Conservation (phyloP, 2,329 filamentous ascomycete species). For the Fusarium sp. region DNA sequence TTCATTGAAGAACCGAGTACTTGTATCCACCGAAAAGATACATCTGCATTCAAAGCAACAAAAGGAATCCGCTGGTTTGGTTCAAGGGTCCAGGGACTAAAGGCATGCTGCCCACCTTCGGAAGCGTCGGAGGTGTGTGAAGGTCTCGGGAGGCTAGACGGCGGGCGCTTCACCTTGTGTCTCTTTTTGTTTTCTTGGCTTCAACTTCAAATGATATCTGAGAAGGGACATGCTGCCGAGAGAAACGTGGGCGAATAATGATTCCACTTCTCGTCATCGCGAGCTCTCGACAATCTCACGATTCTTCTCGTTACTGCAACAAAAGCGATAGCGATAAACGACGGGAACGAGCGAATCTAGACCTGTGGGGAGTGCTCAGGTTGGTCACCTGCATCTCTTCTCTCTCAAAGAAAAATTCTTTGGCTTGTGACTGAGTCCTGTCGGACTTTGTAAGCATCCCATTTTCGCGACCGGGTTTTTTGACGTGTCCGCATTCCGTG, state of each 20-base stretch:
- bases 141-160: slow-evolving; percentile 15
- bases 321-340: neutral
- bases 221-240: neutral
- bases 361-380: neutral
- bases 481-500: slow-evolving; percentile 1
- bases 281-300: neutral
- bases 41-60: slow-evolving; percentile 1
- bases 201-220: neutral
- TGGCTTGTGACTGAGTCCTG: slow-evolving; percentile 8
- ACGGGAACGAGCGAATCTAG: neutral
- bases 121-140: slow-evolving; percentile 28
- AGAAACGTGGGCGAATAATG: neutral
- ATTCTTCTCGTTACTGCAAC: neutral
- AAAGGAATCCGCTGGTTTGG: neutral
- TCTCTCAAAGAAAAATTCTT: slow-evolving; percentile 4
- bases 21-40: slow-evolving; percentile 21
- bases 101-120: slow-evolving; percentile 7
- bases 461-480: neutral
- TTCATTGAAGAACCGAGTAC: slow-evolving; percentile 19
- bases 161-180: neutral
- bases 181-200: neutral
- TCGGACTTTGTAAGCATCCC: slow-evolving; percentile 4
- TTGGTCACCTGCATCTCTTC: neutral
- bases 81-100: slow-evolving; percentile 6
- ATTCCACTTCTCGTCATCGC: slow-evolving; percentile 3